Evolutionary conservation across 768 basidiomycete genomes (phyloP), one percentile per base, ranked within the genome.

Genomic region (Psilocybe cyanescens): DNA sequence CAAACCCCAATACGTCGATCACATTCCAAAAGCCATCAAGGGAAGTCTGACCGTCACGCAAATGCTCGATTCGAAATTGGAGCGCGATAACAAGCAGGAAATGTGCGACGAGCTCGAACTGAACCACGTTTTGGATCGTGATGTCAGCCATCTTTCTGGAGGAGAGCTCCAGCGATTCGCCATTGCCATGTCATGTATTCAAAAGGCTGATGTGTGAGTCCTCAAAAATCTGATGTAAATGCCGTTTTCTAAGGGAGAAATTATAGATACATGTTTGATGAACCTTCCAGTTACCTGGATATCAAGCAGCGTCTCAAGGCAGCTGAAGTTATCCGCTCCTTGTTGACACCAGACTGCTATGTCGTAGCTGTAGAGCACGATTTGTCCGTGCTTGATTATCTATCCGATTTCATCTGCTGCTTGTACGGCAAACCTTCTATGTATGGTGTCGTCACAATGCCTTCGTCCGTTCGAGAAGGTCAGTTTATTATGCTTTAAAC

Each of bases 1-100:
- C 75, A 99, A 99, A 77, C 97, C 97, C 1, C 97, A 99, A 85
- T 99, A 99, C 73, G 97, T 99, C 65, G 97, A 99, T 74, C 96
- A 99, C 74, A 98, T 99, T 70, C 97, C 97, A 3, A 87, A 90
- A 46, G 94, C 95, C 44, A 93, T 99, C 82, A 97, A 99, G 76
- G 95, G 91, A 57, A 82, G 79, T 51, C 84, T 93, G 83, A 90
- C 90, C 2, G 96, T 99, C 29, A 79, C 83, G 5, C 82, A 94
- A 71, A 98, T 99, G 97, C 86, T 99, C 62, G 91, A 95, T 69
- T 86, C 86, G 30, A 98, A 98, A 78, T 77, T 89, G 31, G 95
- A 99, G 74, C 82, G 86, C 14, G 88, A 94, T 70, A 97, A 97
- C 81, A 92, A 95, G 75, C 84, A 94, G 71, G 79, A 82, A 65